These are phyloP conservation scores for Bipolaris zeicola DNA, from an alignment of 2,329 filamentous ascomycete species.

Conservation along the genomic window DNA sequence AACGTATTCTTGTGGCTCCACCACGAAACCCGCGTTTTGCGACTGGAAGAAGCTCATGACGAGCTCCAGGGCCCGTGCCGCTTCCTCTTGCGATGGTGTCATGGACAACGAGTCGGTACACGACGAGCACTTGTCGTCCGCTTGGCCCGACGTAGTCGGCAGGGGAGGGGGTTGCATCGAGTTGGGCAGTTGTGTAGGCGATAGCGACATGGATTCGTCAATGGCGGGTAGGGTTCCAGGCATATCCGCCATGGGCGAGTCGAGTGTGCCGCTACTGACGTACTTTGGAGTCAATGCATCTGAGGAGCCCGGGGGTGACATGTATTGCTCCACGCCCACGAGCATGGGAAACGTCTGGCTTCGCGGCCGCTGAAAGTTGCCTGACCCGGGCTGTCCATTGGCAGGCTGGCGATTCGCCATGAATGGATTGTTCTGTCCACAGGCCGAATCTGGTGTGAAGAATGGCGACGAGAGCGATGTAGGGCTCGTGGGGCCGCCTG, in stretches of 20 bases:
- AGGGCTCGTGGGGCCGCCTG: constrained; percentile 73
- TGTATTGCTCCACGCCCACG: constrained; percentile 63
- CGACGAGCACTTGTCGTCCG: constrained; percentile 27
- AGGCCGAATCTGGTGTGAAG: constrained; percentile 76
- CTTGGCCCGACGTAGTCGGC: constrained; percentile 46
- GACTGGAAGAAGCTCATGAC: constrained; percentile 82
- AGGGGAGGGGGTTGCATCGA: constrained; percentile 55
- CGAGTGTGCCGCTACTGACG: constrained; percentile 53
- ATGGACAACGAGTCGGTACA: constrained; percentile 54
- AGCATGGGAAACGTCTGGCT: constrained; percentile 85
- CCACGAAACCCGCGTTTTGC: constrained; percentile 69
- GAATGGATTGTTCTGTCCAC: constrained; percentile 64
- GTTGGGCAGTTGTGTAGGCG: constrained; percentile 44
- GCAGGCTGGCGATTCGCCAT: constrained; percentile 57
- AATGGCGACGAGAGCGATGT: constrained; percentile 75
- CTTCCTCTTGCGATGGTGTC: constrained; percentile 81
- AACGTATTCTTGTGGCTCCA: constrained; percentile 78
- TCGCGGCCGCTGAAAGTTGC: constrained; percentile 74
- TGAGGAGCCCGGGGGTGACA: constrained; percentile 57
- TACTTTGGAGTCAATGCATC: constrained; percentile 63
- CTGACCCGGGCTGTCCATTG: constrained; percentile 54
- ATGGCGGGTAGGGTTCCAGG: constrained; percentile 47
- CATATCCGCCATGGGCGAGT: constrained; percentile 59
- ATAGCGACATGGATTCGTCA: constrained; percentile 49
- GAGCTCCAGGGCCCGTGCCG: constrained; percentile 78